phyloP scores from a whole-genome alignment of 2,329 filamentous ascomycete genomes.

The Diaporthe australafricana region DNA sequence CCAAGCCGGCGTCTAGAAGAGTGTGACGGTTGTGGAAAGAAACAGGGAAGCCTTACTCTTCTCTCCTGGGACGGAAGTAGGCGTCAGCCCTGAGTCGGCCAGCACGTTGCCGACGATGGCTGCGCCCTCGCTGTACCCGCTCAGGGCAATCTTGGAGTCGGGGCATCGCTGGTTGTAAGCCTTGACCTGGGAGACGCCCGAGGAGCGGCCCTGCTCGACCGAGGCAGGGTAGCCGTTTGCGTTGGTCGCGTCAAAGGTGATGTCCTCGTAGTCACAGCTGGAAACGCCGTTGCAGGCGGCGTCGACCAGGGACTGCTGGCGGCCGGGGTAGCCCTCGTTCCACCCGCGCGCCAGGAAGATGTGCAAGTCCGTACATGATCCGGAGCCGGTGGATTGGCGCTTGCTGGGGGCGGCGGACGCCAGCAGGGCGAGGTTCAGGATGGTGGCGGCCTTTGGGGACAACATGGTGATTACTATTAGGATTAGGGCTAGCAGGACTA shows the following conservation, averaged over 20 bases:
- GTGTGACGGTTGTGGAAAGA: background rate
- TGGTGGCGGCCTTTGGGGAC: background rate
- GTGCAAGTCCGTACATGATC: conserved; percentile 27
- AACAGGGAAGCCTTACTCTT: background rate
- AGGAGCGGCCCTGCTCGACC: background rate
- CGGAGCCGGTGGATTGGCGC: conserved; percentile 41
- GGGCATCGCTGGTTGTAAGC: conserved; percentile 23
- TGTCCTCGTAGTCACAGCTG: conserved; percentile 29
- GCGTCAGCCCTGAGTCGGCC: conserved; percentile 3
- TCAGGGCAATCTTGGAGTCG: background rate
- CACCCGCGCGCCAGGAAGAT: conserved; percentile 35
- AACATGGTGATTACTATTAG: conserved; percentile 18
- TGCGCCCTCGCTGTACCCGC: conserved; percentile 26
- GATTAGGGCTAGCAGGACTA: background rate
- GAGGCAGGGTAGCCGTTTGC: background rate
- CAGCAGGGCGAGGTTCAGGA: conserved; percentile 10
- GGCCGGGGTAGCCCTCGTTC: conserved; percentile 33
- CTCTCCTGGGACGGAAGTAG: background rate
- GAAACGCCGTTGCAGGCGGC: conserved; percentile 31
- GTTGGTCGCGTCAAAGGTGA: conserved; percentile 18
- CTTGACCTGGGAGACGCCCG: conserved; percentile 7
- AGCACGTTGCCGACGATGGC: conserved; percentile 1
- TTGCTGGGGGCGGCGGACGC: conserved; percentile 17
- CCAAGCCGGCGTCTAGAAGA: background rate
- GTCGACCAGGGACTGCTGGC: conserved; percentile 24